Evolutionary conservation across 176 grass and related monocot genomes (phyloP).

Genomic region (Dactylis glomerata): DNA sequence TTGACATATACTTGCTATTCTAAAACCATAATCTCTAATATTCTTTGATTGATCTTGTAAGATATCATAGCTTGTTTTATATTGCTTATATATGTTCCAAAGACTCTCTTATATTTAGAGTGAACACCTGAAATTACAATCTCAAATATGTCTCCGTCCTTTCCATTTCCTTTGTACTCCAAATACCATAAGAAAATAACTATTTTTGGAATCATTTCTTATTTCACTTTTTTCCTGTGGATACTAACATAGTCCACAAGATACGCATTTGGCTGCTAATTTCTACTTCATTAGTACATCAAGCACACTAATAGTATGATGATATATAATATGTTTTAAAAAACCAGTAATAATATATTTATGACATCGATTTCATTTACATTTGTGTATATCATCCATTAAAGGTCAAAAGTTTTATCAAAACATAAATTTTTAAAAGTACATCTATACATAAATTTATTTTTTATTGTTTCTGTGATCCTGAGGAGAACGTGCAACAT

Average conservation of each 20-base stretch:
- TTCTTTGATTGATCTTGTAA: not conserved
- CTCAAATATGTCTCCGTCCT: not conserved
- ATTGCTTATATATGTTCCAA: not conserved
- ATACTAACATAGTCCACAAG: accelerated
- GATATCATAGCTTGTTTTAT: not conserved
- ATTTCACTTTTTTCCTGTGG: not conserved
- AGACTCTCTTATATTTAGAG: not conserved
- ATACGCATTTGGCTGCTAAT: not conserved
- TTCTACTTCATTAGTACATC: not conserved
- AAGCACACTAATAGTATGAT: not conserved
- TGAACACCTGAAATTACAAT: not conserved
- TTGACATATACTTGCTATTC: no score
- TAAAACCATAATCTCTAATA: not conserved
- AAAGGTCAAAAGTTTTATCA: not conserved
- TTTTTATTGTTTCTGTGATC: no score
- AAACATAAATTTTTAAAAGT: not conserved
- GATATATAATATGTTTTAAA: not conserved
- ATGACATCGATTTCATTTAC: not conserved
- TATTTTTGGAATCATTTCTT: not conserved
- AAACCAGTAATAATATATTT: not conserved
- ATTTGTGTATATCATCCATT: not conserved
- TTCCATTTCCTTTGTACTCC: not conserved
- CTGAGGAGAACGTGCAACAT: no score
- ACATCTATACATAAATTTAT: no score
- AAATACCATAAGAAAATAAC: not conserved